Evolutionary conservation across 306 rosid genomes (phyloP), one percentile per base, ranked within the genome.

Genomic region (Cyclanthera cordifolia): DNA sequence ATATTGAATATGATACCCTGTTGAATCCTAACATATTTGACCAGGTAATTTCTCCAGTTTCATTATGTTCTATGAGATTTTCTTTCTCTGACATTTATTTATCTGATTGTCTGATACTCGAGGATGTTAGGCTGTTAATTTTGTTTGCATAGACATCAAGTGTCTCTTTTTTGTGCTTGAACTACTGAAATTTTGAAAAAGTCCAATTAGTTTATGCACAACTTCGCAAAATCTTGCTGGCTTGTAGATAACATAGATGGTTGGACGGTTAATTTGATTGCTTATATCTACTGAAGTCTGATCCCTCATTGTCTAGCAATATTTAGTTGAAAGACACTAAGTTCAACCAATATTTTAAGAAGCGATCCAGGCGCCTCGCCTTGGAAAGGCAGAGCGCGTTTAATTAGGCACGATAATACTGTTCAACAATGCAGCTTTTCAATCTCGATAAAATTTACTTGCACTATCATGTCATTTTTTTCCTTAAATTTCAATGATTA

Each of bases 11-110:
- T 61, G 85, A 89, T 71, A 75, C 80, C 43, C 39, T 30, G 13
- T 71, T 58, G 70, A 92, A 87, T 77, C 87, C 91, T 47, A 73
- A 81, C 53, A 37, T 92, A 79, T 89, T 89, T 74, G 82, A 87
- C 5, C 88, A 82, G 80, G 96, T 92, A 63, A 23, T 37, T 59
- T 73, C n/a, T 54, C 70, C 50, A 7, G 19, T 50, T 25, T 17
- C 37, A 30, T 58, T 48, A 10, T 17, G 27, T 6, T 34, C 8
- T 27, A 28, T 37, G 64, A 43, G 25, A 54, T 73, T 39, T 49
- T 60, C 67, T 60, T 19, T 37, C 23, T 63, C 8, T 32, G 43
- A 8, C 15, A 23, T 52, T 12, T 39, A 23, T 52, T 12, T 39
- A 28, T 60, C n/a, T 24, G 39, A 25, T 61, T 32, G 12, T 53